Percentiles rank a stretch among this genome's conserved stretches.
These are phyloP conservation scores for Quercus lobata DNA, from an alignment of 331 rosid species.

Conservation along the genomic window DNA sequence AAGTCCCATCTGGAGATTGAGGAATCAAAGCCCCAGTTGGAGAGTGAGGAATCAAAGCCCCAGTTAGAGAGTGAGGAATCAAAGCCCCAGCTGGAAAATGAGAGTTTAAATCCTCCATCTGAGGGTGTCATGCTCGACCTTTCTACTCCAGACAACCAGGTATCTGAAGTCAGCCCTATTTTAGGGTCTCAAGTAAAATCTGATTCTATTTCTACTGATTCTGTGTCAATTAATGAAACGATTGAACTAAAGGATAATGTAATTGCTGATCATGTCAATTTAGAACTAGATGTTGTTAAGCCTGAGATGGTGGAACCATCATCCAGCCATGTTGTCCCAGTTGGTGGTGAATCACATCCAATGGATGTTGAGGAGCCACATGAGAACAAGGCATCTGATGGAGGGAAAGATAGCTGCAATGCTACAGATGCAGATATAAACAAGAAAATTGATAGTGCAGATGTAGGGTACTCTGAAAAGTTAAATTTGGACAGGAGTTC, in stretches of 20 bases:
- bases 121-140: constrained; percentile 47
- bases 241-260: constrained; percentile 97
- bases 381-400: constrained; percentile 34
- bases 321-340: constrained; percentile 68
- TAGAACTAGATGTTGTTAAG: constrained; percentile 91
- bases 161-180: constrained; percentile 98
- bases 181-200: constrained; percentile 93
- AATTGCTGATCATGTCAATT: constrained; percentile 96
- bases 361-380: constrained; percentile 60
- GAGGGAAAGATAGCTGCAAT: constrained; percentile 36
- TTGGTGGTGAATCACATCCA: constrained; percentile 65
- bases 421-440: constrained; percentile 35
- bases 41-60: constrained; percentile 1
- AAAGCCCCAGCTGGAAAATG: constrained; percentile 33
- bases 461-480: constrained; percentile 82
- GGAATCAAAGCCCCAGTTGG: not conserved
- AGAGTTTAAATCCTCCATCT: constrained; percentile 40
- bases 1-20: constrained; percentile 1
- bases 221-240: constrained; percentile 97
- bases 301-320: constrained; percentile 99
- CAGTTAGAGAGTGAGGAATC: not conserved
- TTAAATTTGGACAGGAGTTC: constrained; percentile 97
- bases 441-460: constrained; percentile 45
- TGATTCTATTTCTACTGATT: constrained; percentile 99
- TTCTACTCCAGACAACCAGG: constrained; percentile 82